phyloP scores from a whole-genome alignment of 495 filamentous ascomycete species.

The Friedmanniomyces simplex region DNA sequence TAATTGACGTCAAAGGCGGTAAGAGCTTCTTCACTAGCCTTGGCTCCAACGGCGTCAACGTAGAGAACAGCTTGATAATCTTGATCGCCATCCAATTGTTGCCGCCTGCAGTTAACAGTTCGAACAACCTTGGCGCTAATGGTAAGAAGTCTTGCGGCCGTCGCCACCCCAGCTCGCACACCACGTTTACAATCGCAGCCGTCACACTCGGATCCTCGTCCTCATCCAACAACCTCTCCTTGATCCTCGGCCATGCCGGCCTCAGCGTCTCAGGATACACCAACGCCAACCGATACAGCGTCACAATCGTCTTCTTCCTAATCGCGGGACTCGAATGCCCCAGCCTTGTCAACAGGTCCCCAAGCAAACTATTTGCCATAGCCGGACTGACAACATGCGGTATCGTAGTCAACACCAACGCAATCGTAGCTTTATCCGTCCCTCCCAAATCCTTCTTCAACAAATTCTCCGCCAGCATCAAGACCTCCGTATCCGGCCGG shows the following conservation, averaged over 20 bases:
- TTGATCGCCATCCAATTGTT: slow-evolving; percentile 99
- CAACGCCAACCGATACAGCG: slow-evolving; percentile 80
- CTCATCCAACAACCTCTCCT: slow-evolving; percentile 84
- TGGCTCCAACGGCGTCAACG: slow-evolving; percentile 84
- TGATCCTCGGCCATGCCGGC: slow-evolving; percentile 91
- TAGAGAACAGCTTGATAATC: slow-evolving; percentile 97
- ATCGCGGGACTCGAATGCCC: slow-evolving; percentile 72
- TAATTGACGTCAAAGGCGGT: slow-evolving; percentile 85
- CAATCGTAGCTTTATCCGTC: slow-evolving; percentile 60
- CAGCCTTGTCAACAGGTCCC: slow-evolving; percentile 76
- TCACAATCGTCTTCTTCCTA: slow-evolving; percentile 90
- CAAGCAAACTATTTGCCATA: slow-evolving; percentile 74
- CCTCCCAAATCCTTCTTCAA: slow-evolving; percentile 92
- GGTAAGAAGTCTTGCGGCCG: slow-evolving; percentile 89
- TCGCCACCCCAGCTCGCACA: slow-evolving; percentile 92
- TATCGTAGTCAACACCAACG: slow-evolving; percentile 73
- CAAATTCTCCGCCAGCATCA: slow-evolving; percentile 95
- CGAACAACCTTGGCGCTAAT: slow-evolving; percentile 81
- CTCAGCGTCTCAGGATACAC: slow-evolving; percentile 91
- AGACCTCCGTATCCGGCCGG: slow-evolving; percentile 84
- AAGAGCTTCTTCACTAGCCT: slow-evolving; percentile 85
- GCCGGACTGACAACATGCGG: slow-evolving; percentile 88
- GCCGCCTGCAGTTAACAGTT: slow-evolving; percentile 77
- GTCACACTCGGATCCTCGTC: slow-evolving; percentile 87
- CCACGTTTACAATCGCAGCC: slow-evolving; percentile 88